Conservation (phyloP, 1,284 basidiomycete species). For the Trichosporon asahii region DNA sequence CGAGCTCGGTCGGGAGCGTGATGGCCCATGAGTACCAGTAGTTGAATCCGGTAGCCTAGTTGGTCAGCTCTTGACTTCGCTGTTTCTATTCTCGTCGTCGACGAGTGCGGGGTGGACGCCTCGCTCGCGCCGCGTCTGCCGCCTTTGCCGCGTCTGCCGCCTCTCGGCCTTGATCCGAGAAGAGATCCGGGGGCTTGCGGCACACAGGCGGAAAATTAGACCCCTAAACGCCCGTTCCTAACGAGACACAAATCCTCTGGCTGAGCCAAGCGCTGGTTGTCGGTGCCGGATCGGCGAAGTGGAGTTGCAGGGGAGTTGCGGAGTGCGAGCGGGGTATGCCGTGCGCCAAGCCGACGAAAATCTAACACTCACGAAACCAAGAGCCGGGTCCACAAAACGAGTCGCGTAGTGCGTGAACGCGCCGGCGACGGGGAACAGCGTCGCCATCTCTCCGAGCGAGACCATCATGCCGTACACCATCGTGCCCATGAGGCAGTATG, state of each 20-base stretch:
- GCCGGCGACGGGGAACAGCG: slow-evolving; percentile 48
- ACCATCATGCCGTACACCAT: slow-evolving; percentile 52
- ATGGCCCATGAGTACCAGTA: slow-evolving; percentile 46
- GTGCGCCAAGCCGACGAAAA: background rate
- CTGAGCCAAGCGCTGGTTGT: background rate
- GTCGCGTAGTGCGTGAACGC: slow-evolving; percentile 49
- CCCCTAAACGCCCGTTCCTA: background rate
- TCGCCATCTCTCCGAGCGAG: slow-evolving; percentile 53
- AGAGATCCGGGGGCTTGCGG: background rate
- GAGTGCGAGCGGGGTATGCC: background rate
- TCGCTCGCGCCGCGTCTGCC: background rate
- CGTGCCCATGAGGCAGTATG: slow-evolving; percentile 47
- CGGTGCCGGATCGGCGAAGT: background rate
- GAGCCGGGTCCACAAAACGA: slow-evolving; percentile 57
- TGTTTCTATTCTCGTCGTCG: background rate
- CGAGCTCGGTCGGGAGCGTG: slow-evolving; percentile 36
- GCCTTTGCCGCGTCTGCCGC: too few relatives aligned
- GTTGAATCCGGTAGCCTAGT: slow-evolving; percentile 30
- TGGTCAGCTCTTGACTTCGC: background rate
- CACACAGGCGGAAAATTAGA: background rate
- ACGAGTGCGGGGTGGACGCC: background rate
- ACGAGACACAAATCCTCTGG: background rate
- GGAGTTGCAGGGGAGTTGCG: too few relatives aligned
- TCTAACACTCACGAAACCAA: slow-evolving; percentile 49
- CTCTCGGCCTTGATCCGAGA: background rate